Conservation (phyloP, 768 basidiomycete species). For the Trametes punicea region DNA sequence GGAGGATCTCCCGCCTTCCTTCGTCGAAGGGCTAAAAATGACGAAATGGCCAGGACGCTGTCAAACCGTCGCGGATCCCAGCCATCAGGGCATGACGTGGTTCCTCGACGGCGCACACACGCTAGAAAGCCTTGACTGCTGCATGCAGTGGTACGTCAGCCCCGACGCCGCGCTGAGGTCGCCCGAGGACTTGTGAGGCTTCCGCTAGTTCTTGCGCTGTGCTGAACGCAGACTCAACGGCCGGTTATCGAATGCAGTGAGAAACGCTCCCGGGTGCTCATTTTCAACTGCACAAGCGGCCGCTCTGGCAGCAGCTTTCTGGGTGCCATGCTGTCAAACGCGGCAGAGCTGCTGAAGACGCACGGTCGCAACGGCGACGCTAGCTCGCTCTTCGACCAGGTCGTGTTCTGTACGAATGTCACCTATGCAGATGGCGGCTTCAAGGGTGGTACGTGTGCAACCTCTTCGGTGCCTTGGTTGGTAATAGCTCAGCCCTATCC, state of each 20-base stretch:
- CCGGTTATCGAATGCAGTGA: too few relatives aligned
- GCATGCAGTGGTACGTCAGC: conserved; percentile 83
- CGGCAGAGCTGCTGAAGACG: conserved; percentile 43
- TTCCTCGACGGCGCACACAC: conserved; percentile 97
- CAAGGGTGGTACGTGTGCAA: conserved; percentile 67
- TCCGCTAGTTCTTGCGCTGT: too few relatives aligned
- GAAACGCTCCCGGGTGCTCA: conserved; percentile 49
- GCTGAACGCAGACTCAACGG: too few relatives aligned
- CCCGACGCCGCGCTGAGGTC: conserved; percentile 49
- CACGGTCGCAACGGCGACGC: conserved; percentile 38
- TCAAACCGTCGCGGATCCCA: conserved; percentile 72
- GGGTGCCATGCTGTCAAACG: conserved; percentile 49
- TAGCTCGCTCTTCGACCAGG: conserved; percentile 67
- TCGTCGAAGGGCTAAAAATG: conserved; percentile 59
- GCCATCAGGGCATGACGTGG: conserved; percentile 60
- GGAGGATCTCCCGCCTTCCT: conserved; percentile 44
- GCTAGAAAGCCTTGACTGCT: conserved; percentile 80
- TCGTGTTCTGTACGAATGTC: conserved; percentile 95
- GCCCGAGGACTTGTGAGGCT: conserved; percentile 12
- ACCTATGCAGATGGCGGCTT: conserved; percentile 87
- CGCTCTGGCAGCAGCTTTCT: conserved; percentile 79
- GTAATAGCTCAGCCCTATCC: conserved; percentile 13
- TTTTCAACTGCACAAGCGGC: conserved; percentile 95
- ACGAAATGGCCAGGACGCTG: conserved; percentile 95
- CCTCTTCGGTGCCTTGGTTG: background rate